Base-by-base conservation (phyloP, 139 green algal species). In the Chlamydomonas urium region DNA sequence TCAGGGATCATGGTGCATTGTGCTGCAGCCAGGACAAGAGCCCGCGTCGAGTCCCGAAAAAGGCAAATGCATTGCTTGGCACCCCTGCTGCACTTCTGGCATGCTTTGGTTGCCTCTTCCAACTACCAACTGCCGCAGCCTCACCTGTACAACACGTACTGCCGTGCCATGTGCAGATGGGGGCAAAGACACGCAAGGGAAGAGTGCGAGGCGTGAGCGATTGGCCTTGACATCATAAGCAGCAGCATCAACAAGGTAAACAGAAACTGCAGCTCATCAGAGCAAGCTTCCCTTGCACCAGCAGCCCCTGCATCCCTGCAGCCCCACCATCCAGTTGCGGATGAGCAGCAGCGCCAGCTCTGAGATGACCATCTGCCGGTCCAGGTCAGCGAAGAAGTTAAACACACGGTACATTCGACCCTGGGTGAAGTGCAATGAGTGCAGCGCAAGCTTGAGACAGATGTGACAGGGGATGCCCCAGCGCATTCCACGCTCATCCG, bases 331-430 rank as follows among this genome's bases (percentile, higher is more conserved):
- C 35, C 36, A 70, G 63, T 70, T 70, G 10, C 63, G 63, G 38
- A 70, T 70, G 23, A 70, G 38, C 63, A 70, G 38, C 23, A 70
- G 63, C 33, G 36, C 35, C 5, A 70, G 56, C 17, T 70, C 35
- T 10, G 35, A 58, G 24, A 70, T 35, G 19, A 57, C 36, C 63
- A 70, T 70, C 35, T 57, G n/a, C 35, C 26, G 29, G 23, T 70
- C 63, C 34, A 70, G 38, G 4, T 34, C 3, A 34, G 8, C 56
- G 38, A 70, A 70, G 24, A 57, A 56, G 33, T 50, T 4, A 5
- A 70, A 34, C 36, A 70, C 63, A 17, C 63, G 63, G 63, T 70
- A 70, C 63, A 70, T 67, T 42, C 60, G 23, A 6, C 60, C 60
- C 53, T 63, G 53, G 42, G 42, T 24, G 8, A 50, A 14, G 42